phyloP scores from a whole-genome alignment of 2,329 filamentous ascomycete genomes.

The Hypoxylon sp. region DNA sequence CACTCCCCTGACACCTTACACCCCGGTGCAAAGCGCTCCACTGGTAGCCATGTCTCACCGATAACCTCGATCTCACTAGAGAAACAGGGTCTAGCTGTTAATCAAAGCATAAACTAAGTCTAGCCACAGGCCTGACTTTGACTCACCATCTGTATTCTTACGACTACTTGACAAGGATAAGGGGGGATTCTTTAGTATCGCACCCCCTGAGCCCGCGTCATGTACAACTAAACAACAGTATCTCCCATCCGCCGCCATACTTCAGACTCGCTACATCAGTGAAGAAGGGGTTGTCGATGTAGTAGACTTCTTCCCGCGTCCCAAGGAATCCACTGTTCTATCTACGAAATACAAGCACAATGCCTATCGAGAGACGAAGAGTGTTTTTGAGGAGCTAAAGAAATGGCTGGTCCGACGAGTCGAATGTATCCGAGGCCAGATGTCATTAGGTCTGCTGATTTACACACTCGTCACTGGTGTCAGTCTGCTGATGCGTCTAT shows the following conservation, averaged over 20 bases:
- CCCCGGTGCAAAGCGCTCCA: not conserved
- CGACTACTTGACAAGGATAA: conserved; percentile 81
- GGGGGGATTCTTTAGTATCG: conserved; percentile 80
- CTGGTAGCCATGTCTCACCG: not conserved
- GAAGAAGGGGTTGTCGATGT: conserved; percentile 82
- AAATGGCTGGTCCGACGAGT: conserved; percentile 79
- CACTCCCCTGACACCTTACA: not conserved
- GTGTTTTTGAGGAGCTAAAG: conserved; percentile 74
- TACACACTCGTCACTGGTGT: conserved; percentile 10
- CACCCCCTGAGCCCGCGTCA: conserved; percentile 64
- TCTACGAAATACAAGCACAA: conserved; percentile 64
- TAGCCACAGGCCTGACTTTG: conserved; percentile 77
- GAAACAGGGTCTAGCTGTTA: not conserved
- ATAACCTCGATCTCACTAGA: not conserved
- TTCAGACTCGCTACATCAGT: conserved; percentile 83
- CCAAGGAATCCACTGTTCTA: conserved; percentile 70
- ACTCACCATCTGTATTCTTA: conserved; percentile 82
- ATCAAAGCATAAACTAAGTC: conserved; percentile 26
- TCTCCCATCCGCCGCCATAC: conserved; percentile 79
- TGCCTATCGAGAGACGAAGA: conserved; percentile 68
- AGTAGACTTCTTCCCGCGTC: conserved; percentile 82
- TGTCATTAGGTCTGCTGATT: conserved; percentile 68
- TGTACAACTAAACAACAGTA: conserved; percentile 85
- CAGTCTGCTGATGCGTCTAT: conserved; percentile 11
- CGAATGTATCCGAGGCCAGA: conserved; percentile 78